Evolutionary conservation across 176 grass and related monocot species (phyloP), one percentile per base, ranked within the genome.

Genomic region (Luzula sylvatica): DNA sequence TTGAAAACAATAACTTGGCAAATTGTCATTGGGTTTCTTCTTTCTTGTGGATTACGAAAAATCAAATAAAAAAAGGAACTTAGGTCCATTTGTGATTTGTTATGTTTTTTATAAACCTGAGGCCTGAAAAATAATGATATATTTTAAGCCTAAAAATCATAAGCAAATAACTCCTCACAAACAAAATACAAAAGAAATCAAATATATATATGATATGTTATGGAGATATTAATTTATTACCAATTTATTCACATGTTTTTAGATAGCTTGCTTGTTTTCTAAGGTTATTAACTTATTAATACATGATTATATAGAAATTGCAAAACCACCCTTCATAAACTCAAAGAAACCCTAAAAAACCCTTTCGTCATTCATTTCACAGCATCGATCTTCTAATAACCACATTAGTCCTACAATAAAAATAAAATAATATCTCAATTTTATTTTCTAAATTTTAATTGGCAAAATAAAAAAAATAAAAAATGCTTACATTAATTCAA

Each of bases 401-500:
- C 13, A 41, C 15, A 48, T 63, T 48, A 15, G 15, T 15, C 58
- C 58, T 63, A 48, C 58, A 63, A 63, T 24, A 15, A 13, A 56
- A 46, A 56, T 13, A 40, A 44, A 21, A 15, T 24, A 60, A 25
- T 8, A 15, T 55, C 16, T 28, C 14, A n/a, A 6, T 26, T 3
- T 53, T 53, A 25, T 25, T 14, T 53, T 25, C 6, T 26, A 1
- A 2, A 23, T 58, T 22, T 7, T 40, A 56, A 20, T 58, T 13
- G 14, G 5, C 20, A 9, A 58, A 58, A 15, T 38, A 14, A 11
- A 15, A 24, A 58, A 63, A 14, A 63, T 9, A 48, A 62, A 56
- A 16, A 26, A 42, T 42, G 27, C 92, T 80, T 88, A 90, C 85
- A 82, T 79, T 21, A 82, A 60, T 73, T 96, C 81, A 35, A 96